These are phyloP conservation scores for Wakefieldia striispora DNA, from an alignment of 768 basidiomycete species.

Conservation along the genomic window DNA sequence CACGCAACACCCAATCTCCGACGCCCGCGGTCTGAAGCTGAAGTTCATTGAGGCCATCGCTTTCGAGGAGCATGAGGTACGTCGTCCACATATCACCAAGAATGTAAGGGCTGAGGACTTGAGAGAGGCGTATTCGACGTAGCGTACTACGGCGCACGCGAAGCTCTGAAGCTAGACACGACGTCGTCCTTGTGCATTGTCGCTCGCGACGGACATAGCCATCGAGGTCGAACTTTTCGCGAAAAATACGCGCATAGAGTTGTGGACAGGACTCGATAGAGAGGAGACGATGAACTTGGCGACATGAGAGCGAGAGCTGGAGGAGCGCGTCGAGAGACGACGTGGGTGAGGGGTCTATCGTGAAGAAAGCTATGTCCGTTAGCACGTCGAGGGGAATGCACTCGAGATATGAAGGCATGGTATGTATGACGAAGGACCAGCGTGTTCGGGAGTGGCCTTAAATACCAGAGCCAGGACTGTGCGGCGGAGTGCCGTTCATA, in stretches of 20 bases:
- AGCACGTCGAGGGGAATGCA: slow-evolving; percentile 55
- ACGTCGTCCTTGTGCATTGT: slow-evolving; percentile 35
- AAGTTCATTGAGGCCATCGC: slow-evolving; percentile 44
- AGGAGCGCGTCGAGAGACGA: slow-evolving; percentile 42
- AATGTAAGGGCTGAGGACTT: slow-evolving; percentile 29
- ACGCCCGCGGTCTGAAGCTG: slow-evolving; percentile 45
- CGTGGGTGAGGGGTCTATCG: slow-evolving; percentile 37
- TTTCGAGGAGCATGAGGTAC: slow-evolving; percentile 61
- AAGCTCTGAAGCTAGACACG: slow-evolving; percentile 48
- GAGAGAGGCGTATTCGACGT: slow-evolving; percentile 40
- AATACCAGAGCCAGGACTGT: slow-evolving; percentile 23
- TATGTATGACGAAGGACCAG: slow-evolving; percentile 19
- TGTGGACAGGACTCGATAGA: slow-evolving; percentile 44
- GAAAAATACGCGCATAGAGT: slow-evolving; percentile 57
- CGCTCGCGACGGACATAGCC: slow-evolving; percentile 22
- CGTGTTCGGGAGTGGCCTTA: slow-evolving; percentile 15
- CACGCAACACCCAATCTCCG: slow-evolving; percentile 25
- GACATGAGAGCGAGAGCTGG: slow-evolving; percentile 45
- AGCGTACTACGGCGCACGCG: slow-evolving; percentile 46
- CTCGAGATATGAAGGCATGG: slow-evolving; percentile 48
- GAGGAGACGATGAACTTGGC: slow-evolving; percentile 43
- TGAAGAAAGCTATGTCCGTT: slow-evolving; percentile 50
- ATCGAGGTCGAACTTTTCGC: slow-evolving; percentile 44
- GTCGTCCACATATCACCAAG: slow-evolving; percentile 54
- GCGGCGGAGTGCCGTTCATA: slow-evolving; percentile 33